A percentile compares a stretch with the other conserved stretches of the same genome.
These are phyloP conservation scores for Ceratocystis alfenasii DNA, from an alignment of 2,329 filamentous ascomycete genomes.

Conservation along the genomic window DNA sequence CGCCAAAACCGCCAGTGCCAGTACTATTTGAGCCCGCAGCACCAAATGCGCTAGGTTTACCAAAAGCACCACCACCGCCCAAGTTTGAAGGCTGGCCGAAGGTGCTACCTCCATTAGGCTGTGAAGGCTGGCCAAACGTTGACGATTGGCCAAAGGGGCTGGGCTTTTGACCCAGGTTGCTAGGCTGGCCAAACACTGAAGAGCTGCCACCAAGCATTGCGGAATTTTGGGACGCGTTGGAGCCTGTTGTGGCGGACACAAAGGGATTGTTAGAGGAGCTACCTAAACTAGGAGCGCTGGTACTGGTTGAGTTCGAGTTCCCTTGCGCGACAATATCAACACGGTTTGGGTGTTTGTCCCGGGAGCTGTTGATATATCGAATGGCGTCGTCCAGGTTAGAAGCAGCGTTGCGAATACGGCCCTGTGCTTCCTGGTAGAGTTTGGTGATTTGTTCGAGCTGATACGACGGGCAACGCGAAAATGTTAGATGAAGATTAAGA, in stretches of 20 bases:
- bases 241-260: constrained; percentile 24
- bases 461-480: constrained; percentile 22
- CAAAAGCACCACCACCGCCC: constrained; percentile 28
- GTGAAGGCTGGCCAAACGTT: constrained; percentile 33
- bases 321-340: constrained; percentile 47
- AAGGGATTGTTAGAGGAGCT: constrained; percentile 39
- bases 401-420: constrained; percentile 61
- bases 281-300: constrained; percentile 26
- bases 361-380: constrained; percentile 53
- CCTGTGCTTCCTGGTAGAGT: constrained; percentile 51
- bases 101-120: constrained; percentile 21
- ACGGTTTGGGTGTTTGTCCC: constrained; percentile 64
- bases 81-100: constrained; percentile 23
- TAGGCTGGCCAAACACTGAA: constrained; percentile 30
- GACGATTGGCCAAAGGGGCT: constrained; percentile 29
- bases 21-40: not conserved
- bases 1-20: constrained; percentile 16
- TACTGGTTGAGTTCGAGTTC: constrained; percentile 31
- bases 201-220: constrained; percentile 13
- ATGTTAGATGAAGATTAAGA: constrained; percentile 11
- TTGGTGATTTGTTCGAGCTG: constrained; percentile 49
- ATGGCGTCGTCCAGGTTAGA: constrained; percentile 60
- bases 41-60: constrained; percentile 24
- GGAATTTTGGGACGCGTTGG: constrained; percentile 20
- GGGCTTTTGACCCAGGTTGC: constrained; percentile 35